Percentiles rank a stretch among this genome's conserved stretches.
Evolutionary conservation across 768 basidiomycete species (phyloP).

Genomic region (Leccinellum albellum): DNA sequence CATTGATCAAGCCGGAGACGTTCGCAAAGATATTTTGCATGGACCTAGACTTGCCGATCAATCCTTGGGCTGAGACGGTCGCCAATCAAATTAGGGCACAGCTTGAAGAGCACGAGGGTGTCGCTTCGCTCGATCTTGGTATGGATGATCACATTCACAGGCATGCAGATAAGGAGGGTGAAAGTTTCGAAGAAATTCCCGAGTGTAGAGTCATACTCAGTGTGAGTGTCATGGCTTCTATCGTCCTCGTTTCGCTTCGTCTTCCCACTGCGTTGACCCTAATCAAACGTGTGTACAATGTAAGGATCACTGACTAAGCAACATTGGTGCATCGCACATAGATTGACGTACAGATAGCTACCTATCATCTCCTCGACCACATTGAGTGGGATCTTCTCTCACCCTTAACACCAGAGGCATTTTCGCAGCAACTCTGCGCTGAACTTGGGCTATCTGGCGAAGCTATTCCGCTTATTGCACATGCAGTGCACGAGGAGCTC

Average conservation of each 20-base stretch:
- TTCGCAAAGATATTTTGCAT: slow-evolving; percentile 87
- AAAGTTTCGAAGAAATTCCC: slow-evolving; percentile 59
- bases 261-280: slow-evolving; percentile 14
- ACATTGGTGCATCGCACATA: slow-evolving; percentile 28
- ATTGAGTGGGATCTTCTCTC: slow-evolving; percentile 99
- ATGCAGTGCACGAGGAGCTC: slow-evolving; percentile 93
- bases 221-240: slow-evolving; percentile 39
- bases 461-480: slow-evolving; percentile 83
- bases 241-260: slow-evolving; percentile 1
- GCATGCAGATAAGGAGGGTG: slow-evolving; percentile 25
- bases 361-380: slow-evolving; percentile 87
- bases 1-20: slow-evolving; percentile 74
- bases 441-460: slow-evolving; percentile 90
- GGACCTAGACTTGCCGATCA: slow-evolving; percentile 74
- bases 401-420: slow-evolving; percentile 82
- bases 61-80: slow-evolving; percentile 71
- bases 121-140: slow-evolving; percentile 74
- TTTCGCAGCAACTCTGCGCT: slow-evolving; percentile 71
- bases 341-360: slow-evolving; percentile 97
- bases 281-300: slow-evolving; percentile 16
- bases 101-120: slow-evolving; percentile 82
- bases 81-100: slow-evolving; percentile 87
- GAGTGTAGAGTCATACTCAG: slow-evolving; percentile 83
- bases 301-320: slow-evolving; percentile 9
- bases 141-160: slow-evolving; percentile 28